Base-by-base conservation (phyloP, 2,329 filamentous ascomycete genomes). In the Talaromyces atroroseus region DNA sequence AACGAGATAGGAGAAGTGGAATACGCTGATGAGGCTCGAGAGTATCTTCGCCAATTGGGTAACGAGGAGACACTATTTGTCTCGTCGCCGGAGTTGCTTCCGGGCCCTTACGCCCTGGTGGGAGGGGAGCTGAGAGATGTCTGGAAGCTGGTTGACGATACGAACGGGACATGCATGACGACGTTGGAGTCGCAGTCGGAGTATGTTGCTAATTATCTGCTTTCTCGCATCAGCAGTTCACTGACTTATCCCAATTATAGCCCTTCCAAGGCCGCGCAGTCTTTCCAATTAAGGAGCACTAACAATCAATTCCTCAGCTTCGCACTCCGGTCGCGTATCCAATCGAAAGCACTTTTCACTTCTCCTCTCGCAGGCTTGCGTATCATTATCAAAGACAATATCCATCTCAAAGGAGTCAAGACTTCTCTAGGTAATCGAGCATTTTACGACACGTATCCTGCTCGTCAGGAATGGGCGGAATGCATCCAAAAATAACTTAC, bases 331-430 rank as follows among this genome's bases (percentile, higher is more conserved):
- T 40, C 20, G 14, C 11, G 48, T 1, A 24, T 11, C 21, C 16
- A 14, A 3, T 11, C 29, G 7, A 38, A 18, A n/a, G 48, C 48
- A 38, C 20, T 14, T 11, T 12, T 32, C 7, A 10, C 16, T 18
- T 32, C 1, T 3, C 83, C 83, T 1, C 71, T 87, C 0, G 80
- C 81, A 6, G 84, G 85, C 24, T 77, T 85, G 3, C 76, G 84
- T 16, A 66, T 87, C 1, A 83, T 78, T 1, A 75, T 87, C 55
- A 88, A 87, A 64, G 84, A 87, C 62, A 81, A 85, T 36, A 83
- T 78, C 62, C 75, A 82, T 60, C 71, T 86, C 45, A 75, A 77
- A 23, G 84, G 85, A 3, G 66, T 84, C 0, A 76, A 76, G 12
- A 84, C 81, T 0, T 76, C 76, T 1, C 73, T 80, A 29, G 84